Evolutionary conservation across 2,329 filamentous ascomycete species (phyloP).

Genomic region (Decorospora gaudefroyi): DNA sequence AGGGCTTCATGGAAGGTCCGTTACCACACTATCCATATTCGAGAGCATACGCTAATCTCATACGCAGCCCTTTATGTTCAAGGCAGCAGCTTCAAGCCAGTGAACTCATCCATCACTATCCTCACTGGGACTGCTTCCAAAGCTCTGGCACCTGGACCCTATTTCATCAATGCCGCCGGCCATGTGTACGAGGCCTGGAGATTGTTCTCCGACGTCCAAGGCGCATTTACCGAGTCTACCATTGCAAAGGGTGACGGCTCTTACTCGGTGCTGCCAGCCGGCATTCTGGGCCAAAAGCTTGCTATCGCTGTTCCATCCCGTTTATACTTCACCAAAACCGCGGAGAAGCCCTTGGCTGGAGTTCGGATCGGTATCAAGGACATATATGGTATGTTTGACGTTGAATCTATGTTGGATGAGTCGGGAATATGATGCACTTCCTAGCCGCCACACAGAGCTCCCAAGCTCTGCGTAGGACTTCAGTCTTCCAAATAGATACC

Average conservation of each 20-base stretch:
- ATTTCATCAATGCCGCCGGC: constrained; percentile 55
- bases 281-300: constrained; percentile 47
- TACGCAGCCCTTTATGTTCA: constrained; percentile 30
- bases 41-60: constrained; percentile 30
- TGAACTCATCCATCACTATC: constrained; percentile 26
- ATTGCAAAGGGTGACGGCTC: constrained; percentile 48
- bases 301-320: constrained; percentile 60
- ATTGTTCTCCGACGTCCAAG: constrained; percentile 56
- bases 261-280: constrained; percentile 51
- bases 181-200: constrained; percentile 56
- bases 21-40: background rate
- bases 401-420: background rate
- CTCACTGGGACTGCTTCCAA: constrained; percentile 23
- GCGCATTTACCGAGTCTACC: constrained; percentile 56
- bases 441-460: no score
- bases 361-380: constrained; percentile 68
- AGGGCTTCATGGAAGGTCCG: constrained; percentile 47
- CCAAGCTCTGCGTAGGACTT: no score
- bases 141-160: constrained; percentile 53
- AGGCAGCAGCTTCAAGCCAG: constrained; percentile 24
- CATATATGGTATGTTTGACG: constrained; percentile 54
- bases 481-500: no score
- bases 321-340: constrained; percentile 54
- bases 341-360: constrained; percentile 60
- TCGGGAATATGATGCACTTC: background rate